Conservation (phyloP, 2,329 filamentous ascomycete genomes). For the Aulographum hederae region DNA sequence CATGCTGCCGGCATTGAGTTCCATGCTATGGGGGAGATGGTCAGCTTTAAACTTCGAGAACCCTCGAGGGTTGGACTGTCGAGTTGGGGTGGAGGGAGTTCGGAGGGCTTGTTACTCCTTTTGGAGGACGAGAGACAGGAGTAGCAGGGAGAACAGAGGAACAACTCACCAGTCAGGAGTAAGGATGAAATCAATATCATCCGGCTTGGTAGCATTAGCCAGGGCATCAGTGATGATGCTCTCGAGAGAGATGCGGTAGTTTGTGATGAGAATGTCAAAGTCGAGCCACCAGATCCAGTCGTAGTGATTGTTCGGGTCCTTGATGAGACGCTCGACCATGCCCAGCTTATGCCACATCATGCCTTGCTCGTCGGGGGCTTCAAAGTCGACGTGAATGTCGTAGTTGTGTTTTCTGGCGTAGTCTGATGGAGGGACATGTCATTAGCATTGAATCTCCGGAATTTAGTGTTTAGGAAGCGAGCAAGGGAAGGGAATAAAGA, state of each 20-base stretch:
- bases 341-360: constrained; percentile 20
- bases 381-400: constrained; percentile 21
- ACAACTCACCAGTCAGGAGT: constrained; percentile 17
- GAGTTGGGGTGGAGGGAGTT: too few relatives aligned
- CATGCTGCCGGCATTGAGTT: constrained; percentile 20
- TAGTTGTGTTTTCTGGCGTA: constrained; percentile 21
- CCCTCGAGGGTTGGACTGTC: not conserved
- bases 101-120: not conserved
- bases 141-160: not conserved
- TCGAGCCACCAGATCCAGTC: constrained; percentile 26
- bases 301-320: constrained; percentile 17
- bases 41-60: not conserved
- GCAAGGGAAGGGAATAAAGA: too few relatives aligned
- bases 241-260: constrained; percentile 16
- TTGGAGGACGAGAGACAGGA: not conserved
- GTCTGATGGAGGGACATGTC: constrained; percentile 9
- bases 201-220: constrained; percentile 11
- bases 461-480: not conserved
- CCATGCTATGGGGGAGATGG: constrained; percentile 3
- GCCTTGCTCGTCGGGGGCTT: constrained; percentile 13
- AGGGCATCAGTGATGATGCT: constrained; percentile 18
- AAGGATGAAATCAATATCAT: constrained; percentile 18
- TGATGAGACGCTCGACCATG: constrained; percentile 18
- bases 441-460: not conserved
- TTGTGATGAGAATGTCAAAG: constrained; percentile 22